Conservation (phyloP, 805 yeast species). For the Myxozyma neotropica region DNA sequence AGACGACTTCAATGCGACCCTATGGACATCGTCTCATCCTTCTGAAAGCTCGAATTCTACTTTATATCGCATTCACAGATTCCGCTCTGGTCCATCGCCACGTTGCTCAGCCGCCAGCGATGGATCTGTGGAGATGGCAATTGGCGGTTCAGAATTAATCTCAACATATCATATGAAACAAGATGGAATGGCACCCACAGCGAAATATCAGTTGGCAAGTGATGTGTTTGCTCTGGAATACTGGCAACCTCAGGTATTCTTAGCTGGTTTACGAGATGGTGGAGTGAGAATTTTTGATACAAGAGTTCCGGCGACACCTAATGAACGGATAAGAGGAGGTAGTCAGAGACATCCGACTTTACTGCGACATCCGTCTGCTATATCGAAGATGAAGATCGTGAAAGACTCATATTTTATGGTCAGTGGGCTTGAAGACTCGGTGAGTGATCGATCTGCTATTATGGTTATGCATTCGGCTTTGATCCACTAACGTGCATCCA, state of each 20-base stretch:
- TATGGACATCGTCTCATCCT: slow-evolving; percentile 25
- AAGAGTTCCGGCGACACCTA: slow-evolving; percentile 7
- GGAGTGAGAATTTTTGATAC: slow-evolving; percentile 24
- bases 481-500: neutral
- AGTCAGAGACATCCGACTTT: slow-evolving; percentile 12
- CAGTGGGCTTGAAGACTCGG: slow-evolving; percentile 35
- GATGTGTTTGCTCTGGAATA: slow-evolving; percentile 26
- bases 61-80: slow-evolving; percentile 22
- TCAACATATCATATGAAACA: slow-evolving; percentile 10
- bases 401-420: slow-evolving; percentile 26
- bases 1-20: slow-evolving; percentile 25
- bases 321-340: neutral
- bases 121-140: slow-evolving; percentile 18
- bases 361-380: slow-evolving; percentile 31
- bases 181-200: neutral
- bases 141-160: slow-evolving; percentile 22
- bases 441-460: neutral
- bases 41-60: slow-evolving; percentile 14
- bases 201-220: slow-evolving; percentile 18
- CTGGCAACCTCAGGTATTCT: slow-evolving; percentile 16
- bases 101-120: slow-evolving; percentile 23
- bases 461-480: too few species aligned
- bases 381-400: slow-evolving; percentile 34
- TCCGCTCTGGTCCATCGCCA: slow-evolving; percentile 25
- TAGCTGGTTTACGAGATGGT: slow-evolving; percentile 34